These are phyloP conservation scores for Grammothele lineata DNA, from an alignment of 768 basidiomycete genomes.

Conservation along the genomic window DNA sequence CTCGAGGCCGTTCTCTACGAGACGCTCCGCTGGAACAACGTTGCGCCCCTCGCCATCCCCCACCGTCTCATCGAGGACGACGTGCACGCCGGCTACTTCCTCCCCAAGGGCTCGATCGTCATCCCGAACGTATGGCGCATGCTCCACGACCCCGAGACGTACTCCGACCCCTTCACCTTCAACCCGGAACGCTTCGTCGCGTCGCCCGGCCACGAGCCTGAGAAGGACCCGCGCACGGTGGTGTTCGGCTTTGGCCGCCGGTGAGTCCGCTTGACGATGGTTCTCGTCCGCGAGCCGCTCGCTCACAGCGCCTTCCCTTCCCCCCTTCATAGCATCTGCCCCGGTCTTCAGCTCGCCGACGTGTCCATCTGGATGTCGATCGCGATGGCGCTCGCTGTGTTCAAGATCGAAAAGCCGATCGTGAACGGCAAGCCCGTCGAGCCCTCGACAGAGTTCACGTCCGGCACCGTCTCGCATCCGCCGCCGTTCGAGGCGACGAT, in stretches of 20 bases:
- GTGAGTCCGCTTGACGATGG: no score
- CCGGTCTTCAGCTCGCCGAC: constrained; percentile 28
- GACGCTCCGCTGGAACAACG: constrained; percentile 26
- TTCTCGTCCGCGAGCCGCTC: no score
- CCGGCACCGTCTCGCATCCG: constrained; percentile 26
- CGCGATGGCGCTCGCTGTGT: constrained; percentile 29
- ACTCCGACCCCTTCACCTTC: constrained; percentile 30
- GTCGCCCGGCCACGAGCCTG: constrained; percentile 16
- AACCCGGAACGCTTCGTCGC: constrained; percentile 29
- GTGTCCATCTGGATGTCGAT: constrained; percentile 24
- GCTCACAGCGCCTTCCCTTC: not conserved
- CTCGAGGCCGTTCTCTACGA: constrained; percentile 23
- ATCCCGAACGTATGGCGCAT: constrained; percentile 30
- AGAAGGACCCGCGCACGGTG: constrained; percentile 21
- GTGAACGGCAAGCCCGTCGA: constrained; percentile 26
- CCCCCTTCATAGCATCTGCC: constrained; percentile 13
- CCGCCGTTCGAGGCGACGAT: constrained; percentile 24
- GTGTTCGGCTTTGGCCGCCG: constrained; percentile 31
- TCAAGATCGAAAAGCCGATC: constrained; percentile 26
- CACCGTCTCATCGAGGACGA: constrained; percentile 31
- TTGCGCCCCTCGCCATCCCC: constrained; percentile 26
- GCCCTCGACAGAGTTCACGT: constrained; percentile 20
- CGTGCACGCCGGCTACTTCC: constrained; percentile 27
- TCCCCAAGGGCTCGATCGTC: constrained; percentile 32
- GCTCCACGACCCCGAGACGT: constrained; percentile 30